A percentile compares a stretch with the other conserved stretches of the same genome.
Conservation (phyloP, 345 rosid species). For the Citrus sinensis region DVS_A1.0 CM039163.1:3001001-3001500, state of each 20-base stretch:
- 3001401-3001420: neutral
- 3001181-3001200: conserved; percentile 75
- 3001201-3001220: conserved; percentile 9
- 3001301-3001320: neutral
- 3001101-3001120: conserved; percentile 74
- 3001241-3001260: neutral
- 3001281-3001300: neutral
- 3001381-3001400: neutral
- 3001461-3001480: neutral
- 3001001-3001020: conserved; percentile 84
- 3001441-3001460: neutral
- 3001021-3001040: conserved; percentile 87
- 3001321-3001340: neutral
- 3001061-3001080: conserved; percentile 3
- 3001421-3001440: neutral
- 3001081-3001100: conserved; percentile 17
- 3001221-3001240: neutral
- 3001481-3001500: neutral
- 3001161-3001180: conserved; percentile 63
- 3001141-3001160: conserved; percentile 89
- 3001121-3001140: conserved; percentile 78
- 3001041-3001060: conserved; percentile 32
- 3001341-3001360: neutral
- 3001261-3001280: neutral
- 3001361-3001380: neutral